Base-by-base conservation (phyloP, 2,329 filamentous ascomycete genomes). In the Bipolaris victoriae region DNA sequence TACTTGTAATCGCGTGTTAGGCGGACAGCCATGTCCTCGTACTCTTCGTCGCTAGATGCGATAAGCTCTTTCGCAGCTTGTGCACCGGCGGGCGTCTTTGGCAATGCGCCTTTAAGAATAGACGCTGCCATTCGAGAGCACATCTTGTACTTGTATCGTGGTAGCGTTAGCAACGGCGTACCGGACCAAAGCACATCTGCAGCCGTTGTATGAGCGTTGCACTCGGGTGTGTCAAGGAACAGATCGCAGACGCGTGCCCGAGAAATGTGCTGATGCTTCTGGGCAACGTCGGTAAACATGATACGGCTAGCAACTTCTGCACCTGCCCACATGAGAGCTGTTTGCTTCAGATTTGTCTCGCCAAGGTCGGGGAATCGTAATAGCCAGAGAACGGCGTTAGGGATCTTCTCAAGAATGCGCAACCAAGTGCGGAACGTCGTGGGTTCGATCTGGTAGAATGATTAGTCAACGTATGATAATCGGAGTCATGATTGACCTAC, bases 71-170 rank as follows among this genome's bases (percentile, higher is more conserved):
- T 75, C 0, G 89, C 89, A 0, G 90, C 90, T 55, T 80, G 81
- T 6, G 80, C 78, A 3, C 94, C 92, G n/a, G 87, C 86, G 1
- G 81, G 78, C 0, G 81, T 83, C 64, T 87, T 89, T 0, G 95
- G 95, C 3, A 99, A 79, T 0, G 95, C 95, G 15, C 95, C 95
- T 63, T 88, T 90, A 29, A 99, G 83, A 55, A 99, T 98, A 10
- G 92, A 97, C 6, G 95, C 93, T 6, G 94, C 95, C 90, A 99
- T 99, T 52, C 95, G 90, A 41, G 92, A 96, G 77, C 95, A 99
- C 95, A 99, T 99, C 78, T 99, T 99, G 79, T 97, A 97, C 49
- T 90, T 86, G 76, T 98, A 97, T 35, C 95, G 86, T 10, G 95
- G 93, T 29, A 95, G 82, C 0, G 95, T 99, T 26, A 99, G 82